Evolutionary conservation across 257 asterid genomes (phyloP).

Genomic region (Asclepias syriaca): DNA sequence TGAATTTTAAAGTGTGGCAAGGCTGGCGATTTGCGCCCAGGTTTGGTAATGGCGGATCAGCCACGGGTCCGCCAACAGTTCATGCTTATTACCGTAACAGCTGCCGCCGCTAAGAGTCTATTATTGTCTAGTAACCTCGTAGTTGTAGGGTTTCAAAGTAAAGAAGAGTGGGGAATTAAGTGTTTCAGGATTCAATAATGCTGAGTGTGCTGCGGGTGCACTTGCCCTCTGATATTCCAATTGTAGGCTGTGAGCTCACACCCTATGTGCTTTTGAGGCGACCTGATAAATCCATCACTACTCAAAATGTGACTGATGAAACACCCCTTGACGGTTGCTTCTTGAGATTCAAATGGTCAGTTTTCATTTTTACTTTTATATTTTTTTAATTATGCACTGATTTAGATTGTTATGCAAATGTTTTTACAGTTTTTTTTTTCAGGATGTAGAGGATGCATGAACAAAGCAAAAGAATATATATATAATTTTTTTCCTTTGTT

Average conservation of each 20-base stretch:
- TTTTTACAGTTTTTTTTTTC: not conserved
- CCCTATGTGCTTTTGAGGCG: constrained; percentile 81
- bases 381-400: not conserved
- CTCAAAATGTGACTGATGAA: constrained; percentile 72
- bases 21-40: constrained; percentile 57
- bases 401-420: not conserved
- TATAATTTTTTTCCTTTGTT: not conserved
- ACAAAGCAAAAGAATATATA: not conserved
- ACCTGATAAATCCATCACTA: constrained; percentile 43
- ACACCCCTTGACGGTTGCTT: constrained; percentile 65
- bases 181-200: constrained; percentile 41
- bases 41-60: constrained; percentile 86
- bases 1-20: constrained; percentile 21
- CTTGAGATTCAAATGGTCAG: constrained; percentile 81
- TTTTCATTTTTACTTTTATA: constrained; percentile 5
- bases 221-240: constrained; percentile 94
- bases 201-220: constrained; percentile 89
- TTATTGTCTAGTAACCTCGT: constrained; percentile 4
- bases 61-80: constrained; percentile 53
- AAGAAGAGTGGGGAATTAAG: constrained; percentile 18
- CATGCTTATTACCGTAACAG: constrained; percentile 17
- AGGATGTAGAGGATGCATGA: not conserved
- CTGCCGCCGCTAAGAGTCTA: constrained; percentile 3
- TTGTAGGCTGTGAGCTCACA: constrained; percentile 90
- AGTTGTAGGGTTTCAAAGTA: constrained; percentile 15